Evolutionary conservation across 73 alveolate species (phyloP).

Genomic region (Symbiodinium pilosum): DNA sequence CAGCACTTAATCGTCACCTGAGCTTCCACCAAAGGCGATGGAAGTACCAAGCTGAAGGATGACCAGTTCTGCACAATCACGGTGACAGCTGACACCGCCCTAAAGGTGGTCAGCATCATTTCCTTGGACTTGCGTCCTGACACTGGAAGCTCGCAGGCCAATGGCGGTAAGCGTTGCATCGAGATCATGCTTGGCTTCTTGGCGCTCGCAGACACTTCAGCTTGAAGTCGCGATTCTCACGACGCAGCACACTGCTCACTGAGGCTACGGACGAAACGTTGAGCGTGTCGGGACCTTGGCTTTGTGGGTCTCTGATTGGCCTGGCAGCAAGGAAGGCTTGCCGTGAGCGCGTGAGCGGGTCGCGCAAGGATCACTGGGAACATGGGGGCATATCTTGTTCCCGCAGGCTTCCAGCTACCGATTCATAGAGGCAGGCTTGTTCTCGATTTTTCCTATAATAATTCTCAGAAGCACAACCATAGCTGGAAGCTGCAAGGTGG

Average conservation of each 20-base stretch:
- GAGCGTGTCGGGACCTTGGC: constrained; percentile 18
- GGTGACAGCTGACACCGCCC: constrained; percentile 67
- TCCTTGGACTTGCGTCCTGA: background rate
- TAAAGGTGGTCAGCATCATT: background rate
- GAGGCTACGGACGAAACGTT: constrained; percentile 76
- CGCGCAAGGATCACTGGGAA: too few relatives aligned
- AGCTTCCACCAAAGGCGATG: constrained; percentile 31
- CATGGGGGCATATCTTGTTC: too few relatives aligned
- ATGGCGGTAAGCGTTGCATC: constrained; percentile 88
- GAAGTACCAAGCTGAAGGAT: constrained; percentile 53
- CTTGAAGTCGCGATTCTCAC: too few relatives aligned
- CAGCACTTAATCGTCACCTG: too few relatives aligned
- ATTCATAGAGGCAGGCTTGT: too few relatives aligned
- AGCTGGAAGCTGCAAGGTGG: too few relatives aligned
- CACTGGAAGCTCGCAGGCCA: background rate
- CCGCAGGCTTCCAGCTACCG: too few relatives aligned
- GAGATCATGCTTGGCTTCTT: constrained; percentile 46
- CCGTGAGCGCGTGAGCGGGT: too few relatives aligned
- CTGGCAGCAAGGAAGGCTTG: background rate
- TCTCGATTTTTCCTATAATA: too few relatives aligned
- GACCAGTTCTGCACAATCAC: constrained; percentile 73
- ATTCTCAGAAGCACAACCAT: too few relatives aligned
- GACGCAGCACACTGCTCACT: background rate
- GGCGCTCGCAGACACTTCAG: too few relatives aligned
- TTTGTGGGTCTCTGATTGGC: background rate